Base-by-base conservation (phyloP, 768 basidiomycete species). In the Boletus huronensis region DNA sequence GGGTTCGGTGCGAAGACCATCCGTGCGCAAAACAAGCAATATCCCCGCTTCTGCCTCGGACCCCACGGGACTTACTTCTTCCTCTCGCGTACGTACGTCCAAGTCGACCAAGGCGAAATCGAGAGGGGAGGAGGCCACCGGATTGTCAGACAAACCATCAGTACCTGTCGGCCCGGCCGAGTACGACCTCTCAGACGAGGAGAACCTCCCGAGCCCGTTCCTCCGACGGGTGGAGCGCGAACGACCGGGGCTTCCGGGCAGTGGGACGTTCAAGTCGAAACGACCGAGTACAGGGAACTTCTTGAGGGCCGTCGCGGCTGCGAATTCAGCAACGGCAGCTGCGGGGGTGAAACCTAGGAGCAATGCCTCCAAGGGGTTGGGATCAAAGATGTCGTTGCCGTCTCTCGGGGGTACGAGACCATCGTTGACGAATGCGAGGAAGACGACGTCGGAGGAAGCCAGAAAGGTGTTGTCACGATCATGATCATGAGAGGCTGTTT, bases 131-230 rank as follows among this genome's bases (percentile, higher is more conserved):
- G 45, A 38, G 1, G 19, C 23, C 3, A 11, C 28, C 26, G 2
- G 17, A 6, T 47, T 48, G 26, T 56, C 56, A 6, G 44, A 34
- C 7, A 69, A 70, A 17, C 40, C 40, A n/a, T 60, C 67, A 7
- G 58, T 50, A 3, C 55, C 61, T 3, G 28, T 23, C 1, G 51
- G 44, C 0, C 68, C 79, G 4, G 75, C 82, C 4, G 72, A 79
- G 54, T 93, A 90, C 61, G 84, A 91, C 66, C 61, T 87, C 10
- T 75, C 76, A 0, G 89, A 93, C 64, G 90, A 90, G 65, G 90
- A 90, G 68, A 92, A 91, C 67, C 77, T 93, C 0, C 91, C 90
- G 0, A 90, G 88, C 64, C 91, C 90, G 6, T 93, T 93, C 71
- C 66, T 93, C 40, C 87, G 86, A 64, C 76, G 81, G 47, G 70